These are phyloP conservation scores for Uronychia binucleata DNA, from an alignment of 73 alveolate species.

Conservation along the genomic window DNA sequence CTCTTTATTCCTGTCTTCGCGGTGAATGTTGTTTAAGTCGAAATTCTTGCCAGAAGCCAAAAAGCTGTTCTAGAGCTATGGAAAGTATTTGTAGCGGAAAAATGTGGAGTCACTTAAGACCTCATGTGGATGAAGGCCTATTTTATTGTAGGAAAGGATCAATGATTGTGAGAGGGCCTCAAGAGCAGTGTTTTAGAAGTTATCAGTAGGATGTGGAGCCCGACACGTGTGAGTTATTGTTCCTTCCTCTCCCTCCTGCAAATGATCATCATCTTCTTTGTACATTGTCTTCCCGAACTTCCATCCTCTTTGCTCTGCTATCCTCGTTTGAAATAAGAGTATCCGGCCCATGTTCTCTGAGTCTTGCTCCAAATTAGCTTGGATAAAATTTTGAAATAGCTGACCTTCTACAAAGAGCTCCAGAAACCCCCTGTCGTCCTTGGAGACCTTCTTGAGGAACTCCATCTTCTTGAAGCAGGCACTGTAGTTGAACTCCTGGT, in stretches of 20 bases:
- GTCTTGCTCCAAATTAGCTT: background rate
- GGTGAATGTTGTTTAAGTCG: background rate
- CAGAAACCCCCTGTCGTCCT: background rate
- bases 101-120: too few relatives aligned
- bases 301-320: too few relatives aligned
- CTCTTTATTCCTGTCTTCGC: background rate
- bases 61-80: background rate
- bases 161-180: too few relatives aligned
- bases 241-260: too few relatives aligned
- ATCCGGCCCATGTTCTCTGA: background rate
- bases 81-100: background rate
- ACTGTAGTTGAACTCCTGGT: background rate
- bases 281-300: too few relatives aligned
- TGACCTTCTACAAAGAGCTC: background rate
- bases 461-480: background rate
- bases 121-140: too few relatives aligned
- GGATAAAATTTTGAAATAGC: background rate
- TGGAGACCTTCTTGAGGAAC: background rate
- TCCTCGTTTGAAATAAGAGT: too few relatives aligned
- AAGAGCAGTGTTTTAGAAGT: too few relatives aligned
- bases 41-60: background rate
- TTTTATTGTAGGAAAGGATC: too few relatives aligned
- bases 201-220: too few relatives aligned
- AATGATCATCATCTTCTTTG: too few relatives aligned
- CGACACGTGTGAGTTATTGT: too few relatives aligned